phyloP scores from a whole-genome alignment of 2,329 filamentous ascomycete genomes.

The Alternaria sp. region DNA sequence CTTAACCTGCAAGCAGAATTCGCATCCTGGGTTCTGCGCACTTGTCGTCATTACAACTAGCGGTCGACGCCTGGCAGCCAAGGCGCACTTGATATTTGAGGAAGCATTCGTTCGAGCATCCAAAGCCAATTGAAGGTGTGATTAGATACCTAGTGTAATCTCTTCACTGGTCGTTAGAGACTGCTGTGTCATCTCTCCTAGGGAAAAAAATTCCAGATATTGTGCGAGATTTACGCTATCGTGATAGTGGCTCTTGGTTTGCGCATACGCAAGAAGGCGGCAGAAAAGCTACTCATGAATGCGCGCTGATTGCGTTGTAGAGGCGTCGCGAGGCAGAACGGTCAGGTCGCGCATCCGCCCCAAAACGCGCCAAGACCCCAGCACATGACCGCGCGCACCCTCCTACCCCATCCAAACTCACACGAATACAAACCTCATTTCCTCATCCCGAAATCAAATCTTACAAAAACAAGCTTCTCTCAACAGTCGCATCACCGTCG shows the following conservation, averaged over 20 bases:
- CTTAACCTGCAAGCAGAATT: background rate
- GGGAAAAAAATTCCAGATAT: background rate
- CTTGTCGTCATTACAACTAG: too few species aligned
- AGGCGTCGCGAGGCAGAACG: background rate
- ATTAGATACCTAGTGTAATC: too few species aligned
- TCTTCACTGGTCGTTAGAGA: too few species aligned
- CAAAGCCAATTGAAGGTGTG: too few species aligned
- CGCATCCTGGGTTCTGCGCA: too few species aligned
- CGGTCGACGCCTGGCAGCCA: too few species aligned
- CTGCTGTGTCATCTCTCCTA: background rate
- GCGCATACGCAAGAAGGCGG: fast-evolving
- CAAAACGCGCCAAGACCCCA: conserved; percentile 16
- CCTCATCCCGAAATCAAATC: background rate
- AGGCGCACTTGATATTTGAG: too few species aligned
- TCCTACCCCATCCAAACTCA: background rate
- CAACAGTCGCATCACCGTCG: conserved; percentile 2
- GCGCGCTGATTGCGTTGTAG: background rate
- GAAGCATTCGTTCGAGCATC: too few species aligned
- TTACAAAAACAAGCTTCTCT: background rate
- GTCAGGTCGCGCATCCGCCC: background rate
- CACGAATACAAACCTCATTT: background rate
- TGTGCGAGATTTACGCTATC: background rate
- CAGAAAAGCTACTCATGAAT: background rate
- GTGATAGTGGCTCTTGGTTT: fast-evolving
- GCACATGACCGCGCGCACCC: conserved; percentile 19